Evolutionary conservation across 495 filamentous ascomycete species (phyloP).

Genomic region (Hyaloscypha finlandica): DNA sequence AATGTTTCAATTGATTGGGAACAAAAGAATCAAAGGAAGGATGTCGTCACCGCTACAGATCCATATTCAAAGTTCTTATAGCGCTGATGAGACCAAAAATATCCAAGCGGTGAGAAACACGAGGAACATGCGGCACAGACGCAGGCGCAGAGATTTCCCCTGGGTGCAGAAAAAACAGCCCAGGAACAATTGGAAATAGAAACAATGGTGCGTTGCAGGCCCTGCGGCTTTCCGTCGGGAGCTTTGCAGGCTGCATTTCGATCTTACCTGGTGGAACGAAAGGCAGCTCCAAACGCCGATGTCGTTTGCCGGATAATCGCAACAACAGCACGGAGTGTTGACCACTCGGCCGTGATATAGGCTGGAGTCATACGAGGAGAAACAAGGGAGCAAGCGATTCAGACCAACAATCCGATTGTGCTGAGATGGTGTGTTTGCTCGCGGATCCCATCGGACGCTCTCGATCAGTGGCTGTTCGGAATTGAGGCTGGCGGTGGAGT

Average conservation of each 20-base stretch:
- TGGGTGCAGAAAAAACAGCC: neutral
- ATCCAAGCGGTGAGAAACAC: conserved; percentile 4
- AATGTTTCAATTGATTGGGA: conserved; percentile 1
- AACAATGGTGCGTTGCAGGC: conserved; percentile 20
- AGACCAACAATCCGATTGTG: conserved; percentile 20
- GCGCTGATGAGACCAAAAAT: neutral
- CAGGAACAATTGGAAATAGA: conserved; percentile 10
- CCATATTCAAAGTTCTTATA: conserved; percentile 10
- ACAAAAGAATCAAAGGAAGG: neutral
- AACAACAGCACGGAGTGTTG: neutral
- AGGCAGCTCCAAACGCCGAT: conserved; percentile 6
- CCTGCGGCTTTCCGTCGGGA: conserved; percentile 26
- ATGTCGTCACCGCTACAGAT: conserved; percentile 16
- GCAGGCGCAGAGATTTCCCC: conserved; percentile 5
- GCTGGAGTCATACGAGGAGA: conserved; percentile 19
- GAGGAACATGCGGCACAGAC: neutral
- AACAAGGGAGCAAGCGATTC: neutral
- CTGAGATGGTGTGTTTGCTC: conserved; percentile 16
- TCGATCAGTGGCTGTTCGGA: neutral
- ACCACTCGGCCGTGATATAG: conserved; percentile 1
- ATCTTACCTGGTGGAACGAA: conserved; percentile 23
- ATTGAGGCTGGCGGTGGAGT: conserved; percentile 20
- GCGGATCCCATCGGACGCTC: conserved; percentile 7
- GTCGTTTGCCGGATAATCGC: conserved; percentile 13
- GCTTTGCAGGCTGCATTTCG: conserved; percentile 25